Base-by-base conservation (phyloP, 139 green algal genomes). In the Yamagishiella unicocca region DNA sequence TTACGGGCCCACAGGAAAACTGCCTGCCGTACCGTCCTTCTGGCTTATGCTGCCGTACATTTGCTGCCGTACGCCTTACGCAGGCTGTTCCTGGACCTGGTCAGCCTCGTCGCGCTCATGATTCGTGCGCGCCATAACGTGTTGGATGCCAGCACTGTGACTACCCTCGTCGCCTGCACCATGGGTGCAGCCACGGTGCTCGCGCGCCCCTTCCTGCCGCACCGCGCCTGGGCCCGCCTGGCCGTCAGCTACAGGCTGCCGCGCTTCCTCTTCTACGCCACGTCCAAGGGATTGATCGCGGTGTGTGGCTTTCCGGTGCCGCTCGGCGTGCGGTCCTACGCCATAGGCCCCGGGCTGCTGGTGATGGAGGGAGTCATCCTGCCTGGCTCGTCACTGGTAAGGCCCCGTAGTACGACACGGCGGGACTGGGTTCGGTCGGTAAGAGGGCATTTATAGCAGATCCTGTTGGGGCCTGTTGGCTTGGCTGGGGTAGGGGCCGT, bases 331-430 rank as follows among this genome's bases (percentile, higher is more conserved):
- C 17, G 29, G 43, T 31, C 72, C 0, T 80, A 80, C 45, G n/a
- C n/a, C 29, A 45, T 2, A 4, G 72, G 72, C 29, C 10, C 14
- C 27, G 29, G 33, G 43, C 17, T 62, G 8, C 27, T 80, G 25
- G 33, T 80, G 45, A 62, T 80, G 72, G 72, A 80, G 45, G 72
- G 72, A 19, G 8, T 80, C 10, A 22, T 80, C 6, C 1, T 80
- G 42, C 72, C 72, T 27, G 72, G 19, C 5, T 43, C 72, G 22
- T 80, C 72, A 27, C 19, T 80, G 72, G 72, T 80, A 42, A n/a
- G n/a, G n/a, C n/a, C n/a, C n/a, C n/a, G n/a, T n/a, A n/a, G n/a
- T n/a, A n/a, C n/a, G n/a, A n/a, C n/a, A n/a, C n/a, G n/a, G n/a
- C n/a, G n/a, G n/a, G n/a, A n/a, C n/a, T n/a, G n/a, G n/a, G n/a